A percentile compares a stretch with the other conserved stretches of the same genome.
Conservation (phyloP, 345 rosid species). For the Chamaenerion angustifolium region DNA sequence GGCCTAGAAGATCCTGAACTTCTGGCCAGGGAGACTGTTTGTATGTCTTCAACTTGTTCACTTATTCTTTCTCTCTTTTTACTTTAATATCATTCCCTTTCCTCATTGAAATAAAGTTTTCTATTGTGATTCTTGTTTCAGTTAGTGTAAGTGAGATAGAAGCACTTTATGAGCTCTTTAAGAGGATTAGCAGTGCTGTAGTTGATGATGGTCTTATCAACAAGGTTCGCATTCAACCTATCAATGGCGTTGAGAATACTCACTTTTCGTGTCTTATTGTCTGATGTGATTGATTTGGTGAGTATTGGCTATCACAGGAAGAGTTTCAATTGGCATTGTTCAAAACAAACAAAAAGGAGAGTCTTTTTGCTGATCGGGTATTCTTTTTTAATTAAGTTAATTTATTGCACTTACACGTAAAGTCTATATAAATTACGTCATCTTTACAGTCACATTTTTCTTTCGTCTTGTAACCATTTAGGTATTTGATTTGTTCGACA, state of each 20-base stretch:
- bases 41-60: constrained; percentile 29
- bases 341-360: constrained; percentile 94
- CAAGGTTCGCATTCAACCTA: constrained; percentile 35
- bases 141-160: constrained; percentile 98
- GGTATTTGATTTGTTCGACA: constrained; percentile 96
- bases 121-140: constrained; percentile 20
- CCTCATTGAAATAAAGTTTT: not conserved
- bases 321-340: constrained; percentile 96
- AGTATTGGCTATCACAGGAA: constrained; percentile 34
- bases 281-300: no score
- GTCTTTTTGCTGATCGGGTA: constrained; percentile 98
- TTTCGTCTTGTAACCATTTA: constrained; percentile 11
- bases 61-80: not conserved
- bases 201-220: constrained; percentile 92
- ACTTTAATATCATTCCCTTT: not conserved
- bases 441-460: not conserved
- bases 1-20: constrained; percentile 89
- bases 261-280: not conserved
- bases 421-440: not conserved
- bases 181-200: constrained; percentile 98
- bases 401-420: not conserved
- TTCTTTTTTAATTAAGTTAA: constrained; percentile 1
- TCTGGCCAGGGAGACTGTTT: constrained; percentile 93
- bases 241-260: not conserved
- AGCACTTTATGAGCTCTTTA: constrained; percentile 94